Evolutionary conservation across 2,329 filamentous ascomycete species (phyloP), one percentile per base, ranked within the genome.

Genomic region (Xylariaceae sp.): DNA sequence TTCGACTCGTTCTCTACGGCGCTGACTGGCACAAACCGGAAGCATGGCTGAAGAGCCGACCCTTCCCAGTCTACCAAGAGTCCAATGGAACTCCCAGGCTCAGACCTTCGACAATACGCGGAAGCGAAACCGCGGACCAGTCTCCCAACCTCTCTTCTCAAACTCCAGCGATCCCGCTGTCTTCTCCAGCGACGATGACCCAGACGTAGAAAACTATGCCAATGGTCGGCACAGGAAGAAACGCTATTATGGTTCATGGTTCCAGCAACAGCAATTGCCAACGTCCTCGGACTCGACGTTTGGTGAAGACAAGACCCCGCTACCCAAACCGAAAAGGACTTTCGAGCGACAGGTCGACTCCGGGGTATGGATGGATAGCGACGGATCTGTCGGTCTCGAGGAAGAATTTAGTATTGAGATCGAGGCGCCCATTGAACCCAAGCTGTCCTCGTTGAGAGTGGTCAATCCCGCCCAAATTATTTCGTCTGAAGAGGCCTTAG

Each of bases 151-250:
- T 31, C 63, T 73, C 36, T 71, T 79, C 57, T 75, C 76, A 64
- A 83, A 84, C 64, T 89, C 85, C 17, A 89, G 87, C 63, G 87
- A 90, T 62, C 85, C 86, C 3, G 79, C 83, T 45, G 68, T 89
- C 22, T 90, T 90, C 68, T 89, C 85, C 4, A 86, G 83, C 65
- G 87, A 90, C 53, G 86, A 89, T 61, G 86, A 88, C 51, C 83
- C 83, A 2, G 79, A 80, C 1, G 67, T 85, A 44, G 84, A 88
- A 54, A 86, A 86, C 60, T 88, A 88, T 62, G 71, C 75, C 19
- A 72, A 79, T 44, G 76, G 75, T 1, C 73, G 76, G 22, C 75
- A 78, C 57, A 78, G 79, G 54, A 89, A 88, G 72, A 77, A 75
- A 60, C 77, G 81, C 13, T 16, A 16, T 45, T 84, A 86, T 56